phyloP scores from a whole-genome alignment of 805 yeast species.

The Candida fluviatilis region DNA sequence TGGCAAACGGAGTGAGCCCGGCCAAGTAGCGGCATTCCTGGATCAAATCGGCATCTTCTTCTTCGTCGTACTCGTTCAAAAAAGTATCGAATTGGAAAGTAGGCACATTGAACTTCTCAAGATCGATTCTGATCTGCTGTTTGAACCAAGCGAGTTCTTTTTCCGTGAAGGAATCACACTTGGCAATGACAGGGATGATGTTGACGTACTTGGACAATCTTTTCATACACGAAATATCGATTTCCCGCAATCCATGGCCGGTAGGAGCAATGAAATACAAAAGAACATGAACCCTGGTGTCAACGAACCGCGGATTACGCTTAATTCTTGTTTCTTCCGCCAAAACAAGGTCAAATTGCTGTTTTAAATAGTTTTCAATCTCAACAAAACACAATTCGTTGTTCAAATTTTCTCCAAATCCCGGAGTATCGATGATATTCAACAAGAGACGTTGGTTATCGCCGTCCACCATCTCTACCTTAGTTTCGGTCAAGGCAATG shows the following conservation, averaged over 20 bases:
- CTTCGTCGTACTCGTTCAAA: slow-evolving; percentile 53
- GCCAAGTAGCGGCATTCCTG: slow-evolving; percentile 64
- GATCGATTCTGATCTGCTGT: slow-evolving; percentile 54
- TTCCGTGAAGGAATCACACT: slow-evolving; percentile 74
- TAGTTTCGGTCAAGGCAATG: slow-evolving; percentile 65
- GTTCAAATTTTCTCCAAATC: slow-evolving; percentile 74
- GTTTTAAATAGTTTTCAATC: slow-evolving; percentile 62
- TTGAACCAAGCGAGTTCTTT: slow-evolving; percentile 61
- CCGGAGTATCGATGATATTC: slow-evolving; percentile 67
- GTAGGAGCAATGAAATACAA: slow-evolving; percentile 75
- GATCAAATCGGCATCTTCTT: slow-evolving; percentile 70
- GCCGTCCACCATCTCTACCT: slow-evolving; percentile 58
- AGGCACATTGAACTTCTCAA: slow-evolving; percentile 67
- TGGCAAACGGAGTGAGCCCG: slow-evolving; percentile 70
- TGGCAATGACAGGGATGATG: slow-evolving; percentile 76
- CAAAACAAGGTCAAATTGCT: slow-evolving; percentile 72
- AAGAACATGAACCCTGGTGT: slow-evolving; percentile 73
- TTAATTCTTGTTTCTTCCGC: slow-evolving; percentile 84
- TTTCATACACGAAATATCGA: slow-evolving; percentile 71
- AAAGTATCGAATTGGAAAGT: slow-evolving; percentile 64
- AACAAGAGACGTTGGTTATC: slow-evolving; percentile 52
- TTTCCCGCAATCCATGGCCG: slow-evolving; percentile 75
- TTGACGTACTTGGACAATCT: slow-evolving; percentile 69
- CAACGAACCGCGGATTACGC: slow-evolving; percentile 80
- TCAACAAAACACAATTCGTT: slow-evolving; percentile 65